Evolutionary conservation across 2,329 filamentous ascomycete genomes (phyloP), one percentile per base, ranked within the genome.

Genomic region (Tolypocladium tropicale): DNA sequence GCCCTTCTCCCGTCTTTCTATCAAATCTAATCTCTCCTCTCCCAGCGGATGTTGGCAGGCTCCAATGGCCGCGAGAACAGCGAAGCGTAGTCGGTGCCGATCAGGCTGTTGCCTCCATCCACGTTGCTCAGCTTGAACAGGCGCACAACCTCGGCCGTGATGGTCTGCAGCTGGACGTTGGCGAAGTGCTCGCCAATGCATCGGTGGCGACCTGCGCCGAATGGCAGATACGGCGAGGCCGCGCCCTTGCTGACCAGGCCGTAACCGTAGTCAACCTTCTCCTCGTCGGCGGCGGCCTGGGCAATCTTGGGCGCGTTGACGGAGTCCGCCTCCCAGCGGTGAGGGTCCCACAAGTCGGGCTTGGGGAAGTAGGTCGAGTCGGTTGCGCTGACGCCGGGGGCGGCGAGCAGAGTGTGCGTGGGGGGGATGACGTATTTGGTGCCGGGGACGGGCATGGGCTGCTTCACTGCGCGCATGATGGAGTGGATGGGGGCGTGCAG

Each of bases 141-240:
- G 53, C 90, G 81, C 43, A 95, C 88, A 61, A 92, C 75, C 57
- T 84, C 85, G 53, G 86, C 90, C 14, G 86, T 77, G 62, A 97
- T 95, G 49, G 90, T 91, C 69, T 92, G 87, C 60, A 97, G 78
- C 75, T 97, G 93, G 57, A 95, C 80, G 69, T 95, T 95, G 63
- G 93, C 93, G 71, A 96, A 97, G 67, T 96, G 90, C 78, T 97
- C 93, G 62, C 93, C 93, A 67, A 97, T 96, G 74, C 93, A 97
- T 62, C 93, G 81, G 74, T 97, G 93, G 63, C 93, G 81, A 46
- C 93, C 93, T 33, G 92, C 93, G 57, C 93, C 93, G 68, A 97
- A 97, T 2, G 93, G 93, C 52, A 97, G 82, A 71, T 96, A 97
- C 0, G 93, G 92, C 54, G 89, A 95, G 58, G 83, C 84, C 16